phyloP scores from a whole-genome alignment of 2,329 filamentous ascomycete species.

The Alternaria sp. region DNA sequence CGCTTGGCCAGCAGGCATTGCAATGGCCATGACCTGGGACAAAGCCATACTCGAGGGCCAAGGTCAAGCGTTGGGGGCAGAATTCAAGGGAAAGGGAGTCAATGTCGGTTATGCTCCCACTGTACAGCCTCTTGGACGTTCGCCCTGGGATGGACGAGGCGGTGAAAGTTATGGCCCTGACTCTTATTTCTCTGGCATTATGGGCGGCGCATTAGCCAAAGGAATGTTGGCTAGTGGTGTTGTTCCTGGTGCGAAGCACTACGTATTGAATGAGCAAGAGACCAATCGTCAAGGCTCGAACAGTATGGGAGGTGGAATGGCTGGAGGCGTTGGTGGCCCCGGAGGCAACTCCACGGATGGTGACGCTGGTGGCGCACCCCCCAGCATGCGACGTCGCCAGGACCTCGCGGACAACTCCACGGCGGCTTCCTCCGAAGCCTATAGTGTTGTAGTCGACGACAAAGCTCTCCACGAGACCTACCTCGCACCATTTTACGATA shows the following conservation, averaged over 20 bases:
- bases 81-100: conserved; percentile 34
- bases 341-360: neutral
- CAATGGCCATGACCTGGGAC: conserved; percentile 39
- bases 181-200: conserved; percentile 26
- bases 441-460: conserved; percentile 64
- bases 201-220: conserved; percentile 13
- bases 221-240: conserved; percentile 21
- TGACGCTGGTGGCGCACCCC: neutral
- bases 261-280: conserved; percentile 7
- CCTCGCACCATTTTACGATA: conserved; percentile 69
- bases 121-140: conserved; percentile 32
- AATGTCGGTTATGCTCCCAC: conserved; percentile 37
- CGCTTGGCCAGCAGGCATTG: conserved; percentile 33
- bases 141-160: conserved; percentile 6
- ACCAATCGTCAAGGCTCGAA: conserved; percentile 1
- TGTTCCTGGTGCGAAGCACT: conserved; percentile 62
- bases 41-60: conserved; percentile 21
- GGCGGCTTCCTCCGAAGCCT: neutral
- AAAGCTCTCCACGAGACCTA: conserved; percentile 70
- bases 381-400: neutral
- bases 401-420: neutral
- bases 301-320: neutral
- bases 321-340: neutral
- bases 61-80: conserved; percentile 22
- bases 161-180: conserved; percentile 35